Conservation (phyloP, 2,329 filamentous ascomycete genomes). For the Botrytis aclada region DNA sequence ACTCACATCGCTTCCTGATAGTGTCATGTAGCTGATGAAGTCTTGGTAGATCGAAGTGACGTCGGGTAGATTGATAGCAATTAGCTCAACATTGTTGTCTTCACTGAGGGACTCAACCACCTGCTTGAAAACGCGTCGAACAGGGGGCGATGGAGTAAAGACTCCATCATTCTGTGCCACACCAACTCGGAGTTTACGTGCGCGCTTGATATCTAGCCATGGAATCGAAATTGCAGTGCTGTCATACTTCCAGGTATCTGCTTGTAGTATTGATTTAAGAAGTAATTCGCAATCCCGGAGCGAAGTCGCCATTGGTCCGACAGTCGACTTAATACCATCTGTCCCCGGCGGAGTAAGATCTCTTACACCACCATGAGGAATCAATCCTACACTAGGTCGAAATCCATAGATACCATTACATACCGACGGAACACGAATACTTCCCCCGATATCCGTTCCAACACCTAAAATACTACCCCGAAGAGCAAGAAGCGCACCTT, state of each 20-base stretch:
- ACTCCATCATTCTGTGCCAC: neutral
- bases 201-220: neutral
- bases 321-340: neutral
- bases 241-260: conserved; percentile 26
- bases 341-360: neutral
- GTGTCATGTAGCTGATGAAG: conserved; percentile 36
- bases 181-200: neutral
- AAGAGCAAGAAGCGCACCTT: conserved; percentile 34
- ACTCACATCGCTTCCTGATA: conserved; percentile 27
- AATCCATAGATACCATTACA: conserved; percentile 4
- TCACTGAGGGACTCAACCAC: neutral
- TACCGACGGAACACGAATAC: conserved; percentile 1
- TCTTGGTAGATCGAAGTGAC: conserved; percentile 50
- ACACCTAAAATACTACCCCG: conserved; percentile 32
- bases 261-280: conserved; percentile 18
- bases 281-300: neutral
- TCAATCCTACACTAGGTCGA: neutral
- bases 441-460: conserved; percentile 34
- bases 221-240: conserved; percentile 37
- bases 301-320: neutral
- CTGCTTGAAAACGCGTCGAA: neutral
- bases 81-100: neutral
- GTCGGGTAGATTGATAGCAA: neutral
- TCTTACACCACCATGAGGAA: neutral
- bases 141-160: neutral